Conservation (phyloP, 768 basidiomycete species). For the Leccinum truebloodii region DNA sequence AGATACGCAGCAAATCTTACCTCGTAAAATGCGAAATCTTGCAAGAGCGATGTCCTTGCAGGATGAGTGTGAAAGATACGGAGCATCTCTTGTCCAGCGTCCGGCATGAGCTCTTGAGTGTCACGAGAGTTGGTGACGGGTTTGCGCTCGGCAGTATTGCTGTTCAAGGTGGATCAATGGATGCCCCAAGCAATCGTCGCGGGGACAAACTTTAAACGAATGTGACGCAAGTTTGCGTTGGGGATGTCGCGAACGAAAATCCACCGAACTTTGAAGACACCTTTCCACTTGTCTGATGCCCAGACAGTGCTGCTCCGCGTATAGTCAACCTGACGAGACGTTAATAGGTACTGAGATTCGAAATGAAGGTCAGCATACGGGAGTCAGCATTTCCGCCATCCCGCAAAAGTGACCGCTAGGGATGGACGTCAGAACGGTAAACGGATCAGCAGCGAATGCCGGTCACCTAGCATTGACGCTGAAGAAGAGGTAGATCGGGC, state of each 20-base stretch:
- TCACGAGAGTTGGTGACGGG: slow-evolving; percentile 98
- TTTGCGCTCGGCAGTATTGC: slow-evolving; percentile 97
- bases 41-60: slow-evolving; percentile 87
- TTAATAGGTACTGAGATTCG: background rate
- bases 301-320: slow-evolving; percentile 94
- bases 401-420: slow-evolving; percentile 94
- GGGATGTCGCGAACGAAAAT: slow-evolving; percentile 96
- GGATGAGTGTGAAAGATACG: slow-evolving; percentile 94
- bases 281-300: slow-evolving; percentile 99
- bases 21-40: slow-evolving; percentile 93
- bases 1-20: slow-evolving; percentile 42
- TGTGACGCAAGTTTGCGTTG: slow-evolving; percentile 85
- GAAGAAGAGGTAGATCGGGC: slow-evolving; percentile 98
- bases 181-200: slow-evolving; percentile 2
- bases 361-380: slow-evolving; percentile 47
- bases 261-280: slow-evolving; percentile 98
- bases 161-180: slow-evolving; percentile 34
- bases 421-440: slow-evolving; percentile 11
- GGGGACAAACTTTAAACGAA: slow-evolving; percentile 68
- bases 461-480: slow-evolving; percentile 87
- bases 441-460: slow-evolving; percentile 4
- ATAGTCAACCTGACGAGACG: slow-evolving; percentile 72
- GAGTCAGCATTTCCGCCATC: slow-evolving; percentile 97
- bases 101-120: slow-evolving; percentile 94
- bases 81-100: slow-evolving; percentile 96